A percentile compares a stretch with the other conserved stretches of the same genome.
Evolutionary conservation across 2,329 filamentous ascomycete genomes (phyloP).

Genomic region (Cladosporium sp.): DNA sequence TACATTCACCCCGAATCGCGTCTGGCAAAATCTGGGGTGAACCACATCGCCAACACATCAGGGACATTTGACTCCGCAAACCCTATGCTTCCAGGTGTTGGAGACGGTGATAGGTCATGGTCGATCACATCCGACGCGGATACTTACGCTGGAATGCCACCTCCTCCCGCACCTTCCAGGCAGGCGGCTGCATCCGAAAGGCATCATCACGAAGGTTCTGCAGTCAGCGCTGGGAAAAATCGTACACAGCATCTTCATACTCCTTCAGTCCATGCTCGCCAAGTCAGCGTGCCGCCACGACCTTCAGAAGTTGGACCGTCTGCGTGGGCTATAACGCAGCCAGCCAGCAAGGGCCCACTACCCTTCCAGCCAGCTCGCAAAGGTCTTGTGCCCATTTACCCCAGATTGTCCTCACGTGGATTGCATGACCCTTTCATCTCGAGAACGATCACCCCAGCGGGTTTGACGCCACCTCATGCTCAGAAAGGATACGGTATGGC

Average conservation of each 20-base stretch:
- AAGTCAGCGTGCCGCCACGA: neutral
- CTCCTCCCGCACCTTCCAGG: neutral
- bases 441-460: neutral
- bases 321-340: conserved; percentile 17
- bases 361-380: conserved; percentile 21
- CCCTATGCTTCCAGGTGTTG: neutral
- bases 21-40: neutral
- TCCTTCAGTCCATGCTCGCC: neutral
- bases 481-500: neutral
- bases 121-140: neutral
- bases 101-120: neutral
- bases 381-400: neutral
- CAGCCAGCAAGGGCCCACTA: conserved; percentile 15
- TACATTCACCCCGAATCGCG: conserved; percentile 6
- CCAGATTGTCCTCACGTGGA: neutral
- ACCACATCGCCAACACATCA: neutral
- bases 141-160: neutral
- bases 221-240: neutral
- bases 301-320: conserved; percentile 12
- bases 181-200: neutral
- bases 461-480: neutral
- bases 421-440: conserved; percentile 8
- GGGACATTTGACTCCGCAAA: neutral
- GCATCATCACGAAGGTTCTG: neutral
- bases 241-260: neutral